Percentiles rank a stretch among this genome's conserved stretches.
Conservation (phyloP, 2,329 filamentous ascomycete genomes). For the Colletotrichum tofieldiae region DNA sequence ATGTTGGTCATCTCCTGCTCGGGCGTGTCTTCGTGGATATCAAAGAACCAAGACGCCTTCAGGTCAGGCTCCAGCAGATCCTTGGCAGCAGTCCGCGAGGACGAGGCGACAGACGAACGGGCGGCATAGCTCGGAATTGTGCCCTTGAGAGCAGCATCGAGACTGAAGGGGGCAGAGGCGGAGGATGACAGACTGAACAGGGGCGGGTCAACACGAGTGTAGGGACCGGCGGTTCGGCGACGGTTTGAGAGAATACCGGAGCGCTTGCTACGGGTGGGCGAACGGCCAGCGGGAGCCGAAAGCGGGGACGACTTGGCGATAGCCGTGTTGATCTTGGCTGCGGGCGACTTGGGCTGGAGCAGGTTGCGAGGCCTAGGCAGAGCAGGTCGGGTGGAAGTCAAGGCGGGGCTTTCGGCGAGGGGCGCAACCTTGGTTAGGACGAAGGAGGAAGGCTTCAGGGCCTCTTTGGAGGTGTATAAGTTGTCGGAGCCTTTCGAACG, state of each 20-base stretch:
- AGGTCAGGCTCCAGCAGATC: constrained; percentile 62
- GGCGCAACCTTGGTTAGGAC: constrained; percentile 61
- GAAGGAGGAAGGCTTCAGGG: constrained; percentile 65
- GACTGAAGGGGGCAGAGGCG: constrained; percentile 81
- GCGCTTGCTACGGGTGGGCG: constrained; percentile 80
- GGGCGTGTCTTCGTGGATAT: constrained; percentile 92
- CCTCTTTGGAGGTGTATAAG: constrained; percentile 58
- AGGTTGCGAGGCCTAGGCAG: constrained; percentile 59
- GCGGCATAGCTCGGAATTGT: constrained; percentile 76
- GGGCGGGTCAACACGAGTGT: constrained; percentile 81
- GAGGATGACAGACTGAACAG: constrained; percentile 64
- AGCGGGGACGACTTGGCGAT: constrained; percentile 68
- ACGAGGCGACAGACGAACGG: constrained; percentile 53
- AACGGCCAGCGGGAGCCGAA: constrained; percentile 83
- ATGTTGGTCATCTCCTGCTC: constrained; percentile 94
- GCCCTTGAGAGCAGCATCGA: constrained; percentile 86
- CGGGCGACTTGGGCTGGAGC: constrained; percentile 69
- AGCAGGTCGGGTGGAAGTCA: constrained; percentile 40
- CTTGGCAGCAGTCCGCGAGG: constrained; percentile 44
- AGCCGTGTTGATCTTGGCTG: constrained; percentile 61
- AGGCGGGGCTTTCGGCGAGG: constrained; percentile 45
- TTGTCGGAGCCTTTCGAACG: constrained; percentile 68
- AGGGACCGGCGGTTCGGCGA: constrained; percentile 74
- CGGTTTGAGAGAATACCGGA: constrained; percentile 78
- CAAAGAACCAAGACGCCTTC: constrained; percentile 87